phyloP scores from a whole-genome alignment of 2,329 filamentous ascomycete species.

The Alternaria alternata region DNA sequence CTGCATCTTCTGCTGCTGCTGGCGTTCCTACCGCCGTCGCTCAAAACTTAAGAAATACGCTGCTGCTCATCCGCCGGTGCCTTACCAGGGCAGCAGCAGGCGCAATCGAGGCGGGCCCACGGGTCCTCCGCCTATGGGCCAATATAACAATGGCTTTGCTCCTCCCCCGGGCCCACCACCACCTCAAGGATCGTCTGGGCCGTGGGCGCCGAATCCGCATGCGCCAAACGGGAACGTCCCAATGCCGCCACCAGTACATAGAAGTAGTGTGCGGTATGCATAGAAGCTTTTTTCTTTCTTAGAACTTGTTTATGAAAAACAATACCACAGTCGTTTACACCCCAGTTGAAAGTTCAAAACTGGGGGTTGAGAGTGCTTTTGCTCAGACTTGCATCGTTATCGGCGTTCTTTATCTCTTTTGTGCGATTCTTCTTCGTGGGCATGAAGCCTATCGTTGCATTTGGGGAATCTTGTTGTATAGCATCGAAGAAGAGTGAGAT shows the following conservation, averaged over 20 bases:
- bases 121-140: slow-evolving; percentile 9
- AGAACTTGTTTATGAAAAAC: background rate
- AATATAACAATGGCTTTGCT: slow-evolving; percentile 10
- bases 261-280: slow-evolving; percentile 25
- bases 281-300: slow-evolving; percentile 10
- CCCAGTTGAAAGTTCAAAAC: background rate
- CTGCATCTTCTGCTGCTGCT: slow-evolving; percentile 72
- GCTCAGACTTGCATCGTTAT: slow-evolving; percentile 9
- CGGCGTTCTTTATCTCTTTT: slow-evolving; percentile 3
- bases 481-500: background rate
- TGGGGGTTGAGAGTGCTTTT: background rate
- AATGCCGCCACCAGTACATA: slow-evolving; percentile 25
- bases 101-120: background rate
- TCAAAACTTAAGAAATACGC: slow-evolving; percentile 29
- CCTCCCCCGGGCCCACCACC: slow-evolving; percentile 7
- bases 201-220: slow-evolving; percentile 6
- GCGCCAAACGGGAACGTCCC: slow-evolving; percentile 14
- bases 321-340: slow-evolving; percentile 9
- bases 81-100: slow-evolving; percentile 7
- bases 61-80: slow-evolving; percentile 20
- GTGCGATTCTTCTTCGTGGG: background rate
- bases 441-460: background rate
- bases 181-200: background rate
- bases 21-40: slow-evolving; percentile 58
- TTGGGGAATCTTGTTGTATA: background rate